Evolutionary conservation across 306 rosid genomes (phyloP).

Genomic region (Vicia villosa): DNA sequence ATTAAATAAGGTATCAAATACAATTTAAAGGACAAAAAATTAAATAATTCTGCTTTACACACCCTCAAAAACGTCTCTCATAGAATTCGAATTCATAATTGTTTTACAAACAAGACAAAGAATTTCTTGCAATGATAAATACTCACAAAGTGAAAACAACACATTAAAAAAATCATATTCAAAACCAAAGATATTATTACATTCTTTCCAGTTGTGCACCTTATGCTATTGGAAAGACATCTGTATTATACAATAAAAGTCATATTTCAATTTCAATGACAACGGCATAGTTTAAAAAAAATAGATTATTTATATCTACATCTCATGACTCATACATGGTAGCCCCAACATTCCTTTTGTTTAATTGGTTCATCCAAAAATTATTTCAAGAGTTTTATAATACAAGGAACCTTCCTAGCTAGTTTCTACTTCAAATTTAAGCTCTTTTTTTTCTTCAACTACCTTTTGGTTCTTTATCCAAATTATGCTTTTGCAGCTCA

Average conservation of each 20-base stretch:
- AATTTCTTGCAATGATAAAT: slow-evolving; percentile 31
- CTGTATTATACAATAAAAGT: slow-evolving; percentile 58
- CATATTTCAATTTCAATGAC: slow-evolving; percentile 41
- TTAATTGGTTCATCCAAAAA: slow-evolving; percentile 38
- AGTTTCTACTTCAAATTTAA: slow-evolving; percentile 45
- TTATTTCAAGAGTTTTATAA: slow-evolving; percentile 32
- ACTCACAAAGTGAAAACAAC: slow-evolving; percentile 41
- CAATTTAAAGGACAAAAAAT: too few species aligned
- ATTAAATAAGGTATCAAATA: too few species aligned
- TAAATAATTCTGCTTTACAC: too few species aligned
- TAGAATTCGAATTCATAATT: too few species aligned
- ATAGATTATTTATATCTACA: slow-evolving; percentile 37
- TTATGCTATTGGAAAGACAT: slow-evolving; percentile 40
- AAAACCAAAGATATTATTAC: slow-evolving; percentile 43
- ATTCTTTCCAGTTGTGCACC: slow-evolving; percentile 47
- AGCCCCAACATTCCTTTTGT: slow-evolving; percentile 52
- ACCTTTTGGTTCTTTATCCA: slow-evolving; percentile 34
- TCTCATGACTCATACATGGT: slow-evolving; percentile 38
- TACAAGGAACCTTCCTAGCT: slow-evolving; percentile 52
- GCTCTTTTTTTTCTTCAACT: slow-evolving; percentile 37
- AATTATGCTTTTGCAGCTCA: slow-evolving; percentile 32
- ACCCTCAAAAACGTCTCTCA: too few species aligned
- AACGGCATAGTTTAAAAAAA: slow-evolving; percentile 41
- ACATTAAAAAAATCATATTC: slow-evolving; percentile 33
- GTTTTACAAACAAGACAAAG: slow-evolving; percentile 41